Evolutionary conservation across 305 asterid genomes (phyloP).

Genomic region (Solanum chacoense): DNA sequence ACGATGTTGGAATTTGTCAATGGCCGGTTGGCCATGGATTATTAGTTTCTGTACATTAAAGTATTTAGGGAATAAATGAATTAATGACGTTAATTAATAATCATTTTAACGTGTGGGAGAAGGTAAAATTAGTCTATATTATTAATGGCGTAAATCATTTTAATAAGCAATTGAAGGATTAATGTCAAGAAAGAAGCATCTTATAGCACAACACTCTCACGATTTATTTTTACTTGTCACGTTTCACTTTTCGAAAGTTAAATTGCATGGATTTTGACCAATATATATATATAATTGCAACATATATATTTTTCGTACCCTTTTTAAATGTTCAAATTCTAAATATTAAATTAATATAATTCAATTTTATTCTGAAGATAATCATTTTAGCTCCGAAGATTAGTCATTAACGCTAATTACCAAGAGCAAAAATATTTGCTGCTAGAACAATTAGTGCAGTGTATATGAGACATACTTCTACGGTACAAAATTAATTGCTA

Average conservation of each 20-base stretch:
- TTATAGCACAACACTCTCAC: fast-evolving
- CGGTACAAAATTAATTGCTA: neutral
- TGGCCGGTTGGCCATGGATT: neutral
- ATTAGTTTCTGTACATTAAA: neutral
- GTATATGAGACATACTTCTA: neutral
- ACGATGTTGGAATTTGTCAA: neutral
- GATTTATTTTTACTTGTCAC: neutral
- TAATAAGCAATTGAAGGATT: neutral
- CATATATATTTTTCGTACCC: too few species aligned
- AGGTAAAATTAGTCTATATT: neutral
- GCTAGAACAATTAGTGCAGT: neutral
- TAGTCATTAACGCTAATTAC: neutral
- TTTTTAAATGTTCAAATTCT: too few species aligned
- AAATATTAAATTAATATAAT: too few species aligned
- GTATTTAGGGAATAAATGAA: neutral
- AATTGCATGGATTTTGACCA: too few species aligned
- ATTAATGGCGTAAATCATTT: neutral
- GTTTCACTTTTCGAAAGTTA: neutral
- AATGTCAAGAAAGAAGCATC: neutral
- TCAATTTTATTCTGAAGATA: too few species aligned
- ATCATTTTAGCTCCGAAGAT: neutral
- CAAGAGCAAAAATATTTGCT: neutral
- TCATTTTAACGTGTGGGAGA: neutral
- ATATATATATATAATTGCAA: too few species aligned
- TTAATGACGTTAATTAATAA: neutral